Evolutionary conservation across 2,329 filamentous ascomycete species (phyloP).

Genomic region (Boeremia exigua): DNA sequence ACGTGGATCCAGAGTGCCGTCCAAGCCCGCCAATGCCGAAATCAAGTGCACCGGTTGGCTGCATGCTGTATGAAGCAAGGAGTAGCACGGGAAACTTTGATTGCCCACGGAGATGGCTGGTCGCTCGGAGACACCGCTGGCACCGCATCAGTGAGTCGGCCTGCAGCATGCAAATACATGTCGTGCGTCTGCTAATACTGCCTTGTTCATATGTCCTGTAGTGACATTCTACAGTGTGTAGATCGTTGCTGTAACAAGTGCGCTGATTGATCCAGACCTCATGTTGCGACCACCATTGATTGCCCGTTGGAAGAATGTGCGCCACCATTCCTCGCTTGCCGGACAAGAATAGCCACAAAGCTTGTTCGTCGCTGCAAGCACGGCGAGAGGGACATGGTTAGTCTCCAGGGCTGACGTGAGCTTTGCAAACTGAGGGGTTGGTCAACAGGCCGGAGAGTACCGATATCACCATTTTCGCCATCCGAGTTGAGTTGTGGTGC

Average conservation of each 20-base stretch:
- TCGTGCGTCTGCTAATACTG: background rate
- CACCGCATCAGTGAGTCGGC: background rate
- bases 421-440: background rate
- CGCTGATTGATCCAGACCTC: background rate
- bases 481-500: too few species aligned
- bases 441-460: background rate
- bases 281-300: background rate
- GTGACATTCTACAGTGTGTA: background rate
- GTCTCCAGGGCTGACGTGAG: background rate
- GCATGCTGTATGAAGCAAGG: slow-evolving; percentile 7
- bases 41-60: background rate
- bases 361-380: background rate
- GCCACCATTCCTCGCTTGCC: background rate
- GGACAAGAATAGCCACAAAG: slow-evolving; percentile 2
- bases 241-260: background rate
- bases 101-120: background rate
- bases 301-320: background rate
- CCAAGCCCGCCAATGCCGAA: background rate
- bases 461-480: too few species aligned
- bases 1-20: slow-evolving; percentile 8
- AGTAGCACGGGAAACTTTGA: background rate
- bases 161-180: background rate
- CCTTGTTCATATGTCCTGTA: background rate
- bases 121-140: slow-evolving; percentile 5
- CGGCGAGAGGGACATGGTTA: background rate